Percentiles rank a stretch among this genome's conserved stretches.
Conservation (phyloP, 306 rosid species). For the Calophaca sinica region DNA sequence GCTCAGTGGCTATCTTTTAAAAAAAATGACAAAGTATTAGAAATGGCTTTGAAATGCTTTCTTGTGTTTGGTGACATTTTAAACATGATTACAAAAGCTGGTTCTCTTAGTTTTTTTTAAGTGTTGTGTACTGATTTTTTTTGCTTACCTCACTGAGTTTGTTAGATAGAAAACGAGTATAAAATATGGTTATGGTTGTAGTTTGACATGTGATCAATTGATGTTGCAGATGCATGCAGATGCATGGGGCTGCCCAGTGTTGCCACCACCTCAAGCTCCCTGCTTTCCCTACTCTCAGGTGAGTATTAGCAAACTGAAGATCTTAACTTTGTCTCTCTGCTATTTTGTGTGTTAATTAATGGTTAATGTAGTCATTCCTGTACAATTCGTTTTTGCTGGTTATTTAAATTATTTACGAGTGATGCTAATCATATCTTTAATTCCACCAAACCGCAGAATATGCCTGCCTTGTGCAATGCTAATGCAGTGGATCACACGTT, state of each 20-base stretch:
- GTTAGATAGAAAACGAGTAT: too few relatives aligned
- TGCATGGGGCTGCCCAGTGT: slow-evolving; percentile 91
- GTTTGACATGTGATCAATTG: slow-evolving; percentile 42
- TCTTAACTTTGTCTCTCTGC: not conserved
- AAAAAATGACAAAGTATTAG: too few relatives aligned
- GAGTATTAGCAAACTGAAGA: slow-evolving; percentile 44
- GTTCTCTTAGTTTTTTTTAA: too few relatives aligned
- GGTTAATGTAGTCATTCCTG: slow-evolving; percentile 6
- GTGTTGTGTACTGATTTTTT: too few relatives aligned
- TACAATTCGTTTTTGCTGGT: not conserved
- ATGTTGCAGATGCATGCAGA: slow-evolving; percentile 79
- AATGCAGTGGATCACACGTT: slow-evolving; percentile 49
- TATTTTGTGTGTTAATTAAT: slow-evolving; percentile 35
- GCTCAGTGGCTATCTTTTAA: too few relatives aligned
- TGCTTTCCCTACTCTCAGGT: slow-evolving; percentile 66
- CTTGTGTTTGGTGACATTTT: too few relatives aligned
- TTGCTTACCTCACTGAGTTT: too few relatives aligned
- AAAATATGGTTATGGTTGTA: slow-evolving; percentile 15
- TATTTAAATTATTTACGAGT: slow-evolving; percentile 11
- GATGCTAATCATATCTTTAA: slow-evolving; percentile 26
- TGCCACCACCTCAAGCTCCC: slow-evolving; percentile 67
- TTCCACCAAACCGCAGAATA: slow-evolving; percentile 55
- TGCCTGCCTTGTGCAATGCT: slow-evolving; percentile 46
- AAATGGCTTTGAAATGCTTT: too few relatives aligned
- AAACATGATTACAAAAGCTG: too few relatives aligned